These are phyloP conservation scores for Calamus simplicifolius DNA, from an alignment of 176 grass and related monocot species.

Conservation along the genomic window DNA sequence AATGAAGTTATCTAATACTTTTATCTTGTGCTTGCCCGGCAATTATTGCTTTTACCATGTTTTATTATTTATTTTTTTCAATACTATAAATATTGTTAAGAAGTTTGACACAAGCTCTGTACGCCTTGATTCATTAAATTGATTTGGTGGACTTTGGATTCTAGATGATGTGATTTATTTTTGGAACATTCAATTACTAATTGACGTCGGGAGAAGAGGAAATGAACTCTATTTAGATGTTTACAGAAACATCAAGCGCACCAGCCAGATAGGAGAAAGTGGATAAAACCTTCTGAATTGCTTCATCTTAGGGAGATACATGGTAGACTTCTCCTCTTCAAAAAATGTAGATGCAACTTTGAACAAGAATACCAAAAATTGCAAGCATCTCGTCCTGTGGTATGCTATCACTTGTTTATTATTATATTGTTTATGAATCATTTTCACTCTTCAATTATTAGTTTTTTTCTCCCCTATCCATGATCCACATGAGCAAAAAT, in stretches of 20 bases:
- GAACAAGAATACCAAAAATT: conserved; percentile 45
- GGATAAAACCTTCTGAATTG: conserved; percentile 36
- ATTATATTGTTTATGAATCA: background rate
- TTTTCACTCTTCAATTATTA: background rate
- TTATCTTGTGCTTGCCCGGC: too few relatives aligned
- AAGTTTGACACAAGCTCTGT: too few relatives aligned
- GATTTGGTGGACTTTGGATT: too few relatives aligned
- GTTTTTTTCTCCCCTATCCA: background rate
- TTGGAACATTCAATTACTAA: background rate
- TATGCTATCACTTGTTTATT: conserved; percentile 11
- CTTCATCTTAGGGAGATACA: conserved; percentile 52
- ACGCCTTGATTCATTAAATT: too few relatives aligned
- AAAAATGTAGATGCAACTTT: conserved; percentile 33
- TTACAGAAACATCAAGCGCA: background rate
- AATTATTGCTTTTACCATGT: too few relatives aligned
- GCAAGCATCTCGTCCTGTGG: conserved; percentile 50
- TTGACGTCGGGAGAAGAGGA: background rate
- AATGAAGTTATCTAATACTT: too few relatives aligned
- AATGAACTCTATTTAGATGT: background rate
- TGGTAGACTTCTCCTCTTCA: conserved; percentile 39
- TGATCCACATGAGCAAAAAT: background rate
- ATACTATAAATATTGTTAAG: too few relatives aligned
- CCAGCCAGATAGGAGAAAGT: conserved; percentile 15
- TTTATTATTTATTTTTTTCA: too few relatives aligned
- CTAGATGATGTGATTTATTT: background rate